Conservation (phyloP, 1,139 yeast genomes). For the Starmera stellimalicola region DNA sequence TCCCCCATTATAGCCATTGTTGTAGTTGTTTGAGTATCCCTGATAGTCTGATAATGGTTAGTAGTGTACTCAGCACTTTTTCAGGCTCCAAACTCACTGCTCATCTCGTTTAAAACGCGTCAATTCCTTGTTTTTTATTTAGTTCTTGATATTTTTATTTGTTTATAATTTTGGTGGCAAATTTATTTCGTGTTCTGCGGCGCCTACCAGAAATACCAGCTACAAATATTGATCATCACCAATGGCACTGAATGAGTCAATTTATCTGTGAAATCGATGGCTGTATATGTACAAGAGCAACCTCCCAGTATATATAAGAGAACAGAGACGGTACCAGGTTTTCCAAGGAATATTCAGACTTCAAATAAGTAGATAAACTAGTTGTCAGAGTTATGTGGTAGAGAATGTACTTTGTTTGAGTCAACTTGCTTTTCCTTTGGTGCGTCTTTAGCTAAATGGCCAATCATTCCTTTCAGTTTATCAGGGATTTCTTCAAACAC, state of each 20-base stretch:
- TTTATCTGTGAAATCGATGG: too few relatives aligned
- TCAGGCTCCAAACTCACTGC: neutral
- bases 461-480: slow-evolving; percentile 40
- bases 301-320: too few relatives aligned
- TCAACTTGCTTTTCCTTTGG: slow-evolving; percentile 28
- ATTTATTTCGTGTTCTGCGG: too few relatives aligned
- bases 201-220: too few relatives aligned
- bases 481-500: slow-evolving; percentile 71
- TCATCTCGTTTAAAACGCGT: too few relatives aligned
- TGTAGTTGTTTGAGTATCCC: slow-evolving; percentile 17
- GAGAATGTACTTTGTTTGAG: slow-evolving; percentile 2
- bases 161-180: neutral
- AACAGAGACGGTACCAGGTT: too few relatives aligned
- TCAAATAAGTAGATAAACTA: too few relatives aligned
- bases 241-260: too few relatives aligned
- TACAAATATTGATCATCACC: too few relatives aligned
- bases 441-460: slow-evolving; percentile 59
- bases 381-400: slow-evolving; percentile 5
- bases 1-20: slow-evolving; percentile 8
- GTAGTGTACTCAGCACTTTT: neutral
- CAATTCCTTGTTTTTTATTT: neutral
- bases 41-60: slow-evolving; percentile 11
- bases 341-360: too few relatives aligned
- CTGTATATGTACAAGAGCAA: too few relatives aligned
- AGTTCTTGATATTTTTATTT: neutral